Base-by-base conservation (phyloP, 805 yeast species). In the Tetrapisispora iriomotensis region DNA sequence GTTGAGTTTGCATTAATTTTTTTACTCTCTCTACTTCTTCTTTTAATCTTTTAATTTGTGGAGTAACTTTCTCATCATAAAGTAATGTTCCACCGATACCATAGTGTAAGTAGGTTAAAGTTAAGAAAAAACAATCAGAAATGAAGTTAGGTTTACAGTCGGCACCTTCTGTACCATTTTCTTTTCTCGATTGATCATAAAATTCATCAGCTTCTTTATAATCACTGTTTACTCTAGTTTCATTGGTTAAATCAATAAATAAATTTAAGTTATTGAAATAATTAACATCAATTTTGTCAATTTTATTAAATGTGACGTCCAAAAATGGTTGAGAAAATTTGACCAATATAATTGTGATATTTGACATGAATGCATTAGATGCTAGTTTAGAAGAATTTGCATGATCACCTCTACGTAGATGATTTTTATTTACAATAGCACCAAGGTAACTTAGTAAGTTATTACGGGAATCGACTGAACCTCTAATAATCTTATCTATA, bases 111-210 rank as follows among this genome's bases (percentile, higher is more conserved):
- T 81, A 87, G 0, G 94, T 77, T 37, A 82, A 66, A 6, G 88
- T 76, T 40, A 92, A 58, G 53, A 71, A 92, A 60, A 87, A 92
- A 51, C 94, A 81, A 48, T 90, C 92, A 8, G 95, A 78, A n/a
- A 92, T 85, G 57, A 92, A 92, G 52, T 92, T 90, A 22, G 71
- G 57, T 44, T 59, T 55, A 26, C 44, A 45, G 9, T 31, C 14
- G 21, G 26, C 26, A 31, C 15, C 10, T 8, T 22, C 18, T n/a
- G n/a, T n/a, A n/a, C 53, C 60, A 1, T 48, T 60, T n/a, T 59
- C 54, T 10, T 65, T 56, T 29, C 62, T 63, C 27, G 62, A 57
- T 2, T 61, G 50, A 6, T 68, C 61, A 51, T 73, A 75, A 49
- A 72, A 76, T 36, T 73, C 76, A 36, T 70, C 70, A 4, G 85